Percentiles rank a stretch among this genome's conserved stretches.
These are phyloP conservation scores for Solanum chaucha DNA, from an alignment of 257 asterid genomes.

Conservation along the genomic window DNA sequence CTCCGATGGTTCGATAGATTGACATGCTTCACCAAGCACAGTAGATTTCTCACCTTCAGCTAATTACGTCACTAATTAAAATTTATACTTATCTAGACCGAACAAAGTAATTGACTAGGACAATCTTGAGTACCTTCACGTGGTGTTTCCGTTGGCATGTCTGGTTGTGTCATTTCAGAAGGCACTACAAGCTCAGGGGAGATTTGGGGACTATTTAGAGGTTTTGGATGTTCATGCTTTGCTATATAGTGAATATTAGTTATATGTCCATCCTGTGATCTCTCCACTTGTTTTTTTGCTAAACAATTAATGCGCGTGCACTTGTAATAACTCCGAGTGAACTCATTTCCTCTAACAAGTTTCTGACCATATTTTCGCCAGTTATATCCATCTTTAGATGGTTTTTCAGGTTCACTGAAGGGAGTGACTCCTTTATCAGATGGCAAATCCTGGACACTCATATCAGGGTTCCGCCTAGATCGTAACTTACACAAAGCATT, in stretches of 20 bases:
- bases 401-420: slow-evolving; percentile 27
- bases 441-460: slow-evolving; percentile 7
- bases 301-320: slow-evolving; percentile 64
- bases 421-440: slow-evolving; percentile 14
- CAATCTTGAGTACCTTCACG: slow-evolving; percentile 30
- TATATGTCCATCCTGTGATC: slow-evolving; percentile 59
- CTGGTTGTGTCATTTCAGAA: slow-evolving; percentile 25
- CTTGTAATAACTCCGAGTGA: slow-evolving; percentile 76
- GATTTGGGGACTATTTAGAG: slow-evolving; percentile 38
- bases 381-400: slow-evolving; percentile 76
- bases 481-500: slow-evolving; percentile 27
- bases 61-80: slow-evolving; percentile 15
- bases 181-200: slow-evolving; percentile 16
- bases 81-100: background rate
- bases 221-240: slow-evolving; percentile 64
- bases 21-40: slow-evolving; percentile 17
- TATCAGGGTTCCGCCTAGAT: slow-evolving; percentile 34
- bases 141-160: slow-evolving; percentile 12
- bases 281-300: slow-evolving; percentile 84
- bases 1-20: slow-evolving; percentile 21
- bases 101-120: background rate
- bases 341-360: slow-evolving; percentile 78
- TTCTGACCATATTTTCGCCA: slow-evolving; percentile 99
- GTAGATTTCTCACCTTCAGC: slow-evolving; percentile 32
- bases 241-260: slow-evolving; percentile 66